phyloP scores from a whole-genome alignment of 306 rosid genomes.

The Malus sieversii region DNA sequence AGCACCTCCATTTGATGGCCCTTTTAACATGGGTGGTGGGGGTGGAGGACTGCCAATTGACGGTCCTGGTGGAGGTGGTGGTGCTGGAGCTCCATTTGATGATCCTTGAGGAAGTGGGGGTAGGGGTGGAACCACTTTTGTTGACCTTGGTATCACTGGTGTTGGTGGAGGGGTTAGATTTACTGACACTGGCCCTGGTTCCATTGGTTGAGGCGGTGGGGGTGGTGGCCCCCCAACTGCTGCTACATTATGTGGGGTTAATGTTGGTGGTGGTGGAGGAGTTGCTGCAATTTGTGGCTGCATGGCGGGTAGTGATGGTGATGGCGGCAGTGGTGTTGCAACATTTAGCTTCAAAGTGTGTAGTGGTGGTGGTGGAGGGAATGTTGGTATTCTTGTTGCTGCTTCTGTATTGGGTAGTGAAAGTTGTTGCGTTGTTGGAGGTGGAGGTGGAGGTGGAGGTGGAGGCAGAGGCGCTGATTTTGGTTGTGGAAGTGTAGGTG shows the following conservation, averaged over 20 bases:
- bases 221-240: neutral
- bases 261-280: neutral
- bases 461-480: neutral
- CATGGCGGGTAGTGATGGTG: neutral
- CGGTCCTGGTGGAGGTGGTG: slow-evolving; percentile 9
- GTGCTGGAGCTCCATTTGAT: neutral
- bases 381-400: neutral
- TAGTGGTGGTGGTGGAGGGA: neutral
- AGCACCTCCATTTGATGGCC: neutral
- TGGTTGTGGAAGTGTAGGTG: neutral
- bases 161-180: slow-evolving; percentile 15
- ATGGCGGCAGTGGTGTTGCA: neutral
- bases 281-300: neutral
- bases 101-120: slow-evolving; percentile 10
- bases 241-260: neutral
- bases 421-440: neutral
- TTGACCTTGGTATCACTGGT: neutral
- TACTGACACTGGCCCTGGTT: neutral
- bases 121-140: neutral
- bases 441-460: neutral
- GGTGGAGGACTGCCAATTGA: neutral
- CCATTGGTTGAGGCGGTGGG: slow-evolving; percentile 10
- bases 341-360: neutral
- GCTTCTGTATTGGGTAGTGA: neutral
- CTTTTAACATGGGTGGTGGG: slow-evolving; percentile 3